Base-by-base conservation (phyloP, 2,329 filamentous ascomycete species). In the Aspergillus sp. region DNA sequence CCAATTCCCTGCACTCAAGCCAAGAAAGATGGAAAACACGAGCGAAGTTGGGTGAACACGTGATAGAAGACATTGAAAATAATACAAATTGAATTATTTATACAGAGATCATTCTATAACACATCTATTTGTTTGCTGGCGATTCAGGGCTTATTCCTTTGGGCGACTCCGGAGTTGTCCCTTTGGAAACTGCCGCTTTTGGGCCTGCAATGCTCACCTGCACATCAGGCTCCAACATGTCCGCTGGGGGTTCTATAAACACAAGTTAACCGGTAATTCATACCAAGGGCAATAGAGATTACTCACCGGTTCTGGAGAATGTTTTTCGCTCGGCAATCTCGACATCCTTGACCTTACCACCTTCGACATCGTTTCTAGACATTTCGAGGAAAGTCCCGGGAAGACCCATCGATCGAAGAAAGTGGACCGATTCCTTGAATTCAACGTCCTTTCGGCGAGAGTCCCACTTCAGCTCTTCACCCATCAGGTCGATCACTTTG, bases 401-500 rank as follows among this genome's bases (percentile, higher is more conserved):
- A 56, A 83, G 67, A 42, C 82, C 82, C 82, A 85, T 85, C 38
- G 78, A 81, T 20, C 73, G 74, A 19, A 85, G 68, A 60, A 76
- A 85, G 2, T 65, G 54, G 12, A 85, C 70, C 5, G 73, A 81
- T 52, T 94, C 83, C 63, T 76, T 85, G 89, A 90, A 95, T 68
- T 95, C 90, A 13, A 77, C 60, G 4, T 90, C 85, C 70, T 88
- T 86, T 53, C 90, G 76, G 57, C 77, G 76, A 48, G 66, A 72
- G 62, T 84, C 82, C 90, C 90, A 96, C 49, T 83, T 78, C 50
- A 95, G 74, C 73, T 96, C 90, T 59, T 86, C 81, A 30, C 75
- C 79, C 90, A 96, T 95, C 51, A 95, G 79, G 65, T 96, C 90
- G 61, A 96, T 93, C 49, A 96, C 82, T 49, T 73, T 79, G 4